Base-by-base conservation (phyloP, 495 filamentous ascomycete species). In the Penicillium angulare region DNA sequence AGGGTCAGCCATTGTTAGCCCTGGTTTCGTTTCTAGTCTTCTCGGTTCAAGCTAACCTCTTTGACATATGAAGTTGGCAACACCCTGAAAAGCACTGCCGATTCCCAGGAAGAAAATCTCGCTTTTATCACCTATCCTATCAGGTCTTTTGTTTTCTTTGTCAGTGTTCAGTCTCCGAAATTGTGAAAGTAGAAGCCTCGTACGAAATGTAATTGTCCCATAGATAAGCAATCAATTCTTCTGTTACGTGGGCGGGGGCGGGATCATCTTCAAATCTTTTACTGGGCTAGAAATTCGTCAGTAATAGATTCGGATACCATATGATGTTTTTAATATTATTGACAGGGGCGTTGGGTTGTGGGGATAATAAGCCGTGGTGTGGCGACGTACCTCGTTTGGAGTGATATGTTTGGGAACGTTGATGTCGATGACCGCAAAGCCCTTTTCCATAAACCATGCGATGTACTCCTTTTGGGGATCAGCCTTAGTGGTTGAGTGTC, bases 151-250 rank as follows among this genome's bases (percentile, higher is more conserved):
- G 21, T 26, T 7, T 22, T 35, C 13, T 29, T 49, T 31, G 57
- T 26, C 23, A 24, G 34, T 40, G 7, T 38, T 18, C 2, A 35
- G 17, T 17, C 23, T 22, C 17, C 20, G 10, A 9, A 20, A 6
- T 15, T 27, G 20, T 15, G 12, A 18, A 7, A 35, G n/a, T n/a
- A 22, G 2, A 21, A n/a, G n/a, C n/a, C 22, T 34, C 45, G 12
- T 73, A 84, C 78, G 95, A 88, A 27, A 98, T 87, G 57, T 96
- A 96, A 60, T 98, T 98, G 56, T 97, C 92, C 95, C 95, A 98
- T 26, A 98, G 65, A 59, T 95, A 97, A 46, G 80, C 82, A 15
- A 90, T 86, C 7, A 97, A 69, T 53, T 93, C 87, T 47, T 86
- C 80, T 0, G 85, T 85, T 34, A 84, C 80, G 34, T 63, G 69